phyloP scores from a whole-genome alignment of 169 alveolate genomes.

The Perkinsus marinus region DNA sequence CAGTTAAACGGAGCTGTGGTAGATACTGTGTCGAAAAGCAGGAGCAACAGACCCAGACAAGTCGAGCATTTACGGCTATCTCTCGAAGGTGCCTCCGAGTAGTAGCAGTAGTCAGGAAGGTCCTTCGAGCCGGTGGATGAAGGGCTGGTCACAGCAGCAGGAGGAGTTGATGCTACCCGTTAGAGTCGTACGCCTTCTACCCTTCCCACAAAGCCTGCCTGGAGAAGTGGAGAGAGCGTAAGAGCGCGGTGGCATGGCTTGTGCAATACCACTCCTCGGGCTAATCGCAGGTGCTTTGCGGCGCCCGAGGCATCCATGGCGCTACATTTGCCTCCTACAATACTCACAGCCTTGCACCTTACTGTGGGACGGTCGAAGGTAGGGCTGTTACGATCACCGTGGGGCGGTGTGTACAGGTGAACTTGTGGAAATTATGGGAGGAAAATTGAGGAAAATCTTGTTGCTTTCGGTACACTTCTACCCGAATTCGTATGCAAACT shows the following conservation, averaged over 20 bases:
- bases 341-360: background rate
- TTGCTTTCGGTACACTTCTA: too few relatives aligned
- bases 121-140: background rate
- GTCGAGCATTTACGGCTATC: background rate
- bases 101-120: background rate
- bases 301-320: background rate
- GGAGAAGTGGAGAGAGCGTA: background rate
- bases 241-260: background rate
- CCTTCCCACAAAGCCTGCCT: background rate
- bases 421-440: too few relatives aligned
- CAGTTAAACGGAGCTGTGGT: background rate
- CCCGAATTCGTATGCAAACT: too few relatives aligned
- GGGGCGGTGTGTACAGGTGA: too few relatives aligned
- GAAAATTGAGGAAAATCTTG: too few relatives aligned
- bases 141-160: background rate
- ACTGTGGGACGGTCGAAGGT: background rate
- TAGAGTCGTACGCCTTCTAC: background rate
- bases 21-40: background rate
- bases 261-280: too few relatives aligned
- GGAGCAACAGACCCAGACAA: background rate
- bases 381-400: background rate
- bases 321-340: background rate
- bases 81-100: background rate
- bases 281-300: background rate
- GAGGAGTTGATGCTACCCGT: background rate